These are phyloP conservation scores for Trichoderma polysporum DNA, from an alignment of 2,329 filamentous ascomycete genomes.

Conservation along the genomic window DNA sequence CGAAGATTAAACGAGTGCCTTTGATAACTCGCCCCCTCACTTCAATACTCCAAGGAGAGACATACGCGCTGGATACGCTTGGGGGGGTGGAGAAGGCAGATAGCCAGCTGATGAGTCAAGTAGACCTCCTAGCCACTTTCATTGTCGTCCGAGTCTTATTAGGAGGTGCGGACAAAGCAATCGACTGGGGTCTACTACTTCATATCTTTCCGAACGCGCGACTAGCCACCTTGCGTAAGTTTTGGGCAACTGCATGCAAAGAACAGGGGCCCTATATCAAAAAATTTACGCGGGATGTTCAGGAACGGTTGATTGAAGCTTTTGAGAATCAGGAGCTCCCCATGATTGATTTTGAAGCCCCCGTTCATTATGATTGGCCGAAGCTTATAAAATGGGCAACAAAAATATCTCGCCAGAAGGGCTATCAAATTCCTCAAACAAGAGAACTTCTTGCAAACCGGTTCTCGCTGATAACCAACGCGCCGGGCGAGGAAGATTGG, in stretches of 20 bases:
- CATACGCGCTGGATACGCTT: not conserved
- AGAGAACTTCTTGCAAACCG: conserved; percentile 45
- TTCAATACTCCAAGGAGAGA: conserved; percentile 24
- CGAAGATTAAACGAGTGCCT: conserved; percentile 32
- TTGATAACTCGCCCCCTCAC: conserved; percentile 33
- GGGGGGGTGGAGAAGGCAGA: conserved; percentile 6
- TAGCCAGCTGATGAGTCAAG: conserved; percentile 24
- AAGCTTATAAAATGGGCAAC: conserved; percentile 66
- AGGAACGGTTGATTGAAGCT: conserved; percentile 62
- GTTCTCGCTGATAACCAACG: conserved; percentile 42
- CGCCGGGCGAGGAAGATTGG: conserved; percentile 44
- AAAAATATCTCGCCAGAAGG: conserved; percentile 48
- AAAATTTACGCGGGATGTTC: conserved; percentile 59
- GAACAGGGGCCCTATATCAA: conserved; percentile 54
- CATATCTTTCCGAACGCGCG: conserved; percentile 55
- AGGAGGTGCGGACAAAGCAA: conserved; percentile 57
- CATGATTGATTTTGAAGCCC: conserved; percentile 61
- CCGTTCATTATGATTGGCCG: conserved; percentile 67
- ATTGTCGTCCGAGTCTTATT: conserved; percentile 57
- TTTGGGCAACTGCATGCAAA: conserved; percentile 55
- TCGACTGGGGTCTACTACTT: conserved; percentile 62
- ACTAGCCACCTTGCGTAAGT: conserved; percentile 51
- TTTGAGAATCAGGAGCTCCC: conserved; percentile 64
- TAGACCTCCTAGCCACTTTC: conserved; percentile 54
- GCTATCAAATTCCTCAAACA: conserved; percentile 49